Evolutionary conservation across 495 filamentous ascomycete genomes (phyloP).

Genomic region (Oleoguttula mirabilis): DNA sequence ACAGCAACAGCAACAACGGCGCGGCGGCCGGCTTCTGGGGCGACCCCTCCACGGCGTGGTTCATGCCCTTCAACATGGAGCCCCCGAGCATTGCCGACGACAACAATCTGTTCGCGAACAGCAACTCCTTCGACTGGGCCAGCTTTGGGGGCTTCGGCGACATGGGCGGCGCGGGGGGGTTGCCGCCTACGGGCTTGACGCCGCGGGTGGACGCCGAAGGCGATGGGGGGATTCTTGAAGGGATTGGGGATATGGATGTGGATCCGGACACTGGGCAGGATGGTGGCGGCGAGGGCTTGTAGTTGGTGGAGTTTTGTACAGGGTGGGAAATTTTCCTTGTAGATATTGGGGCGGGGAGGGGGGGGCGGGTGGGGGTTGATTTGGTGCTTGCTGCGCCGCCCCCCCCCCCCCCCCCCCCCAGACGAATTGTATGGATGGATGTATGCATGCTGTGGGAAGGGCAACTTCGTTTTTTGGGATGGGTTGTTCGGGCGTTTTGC

Average conservation of each 20-base stretch:
- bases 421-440: no score
- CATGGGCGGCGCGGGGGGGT: neutral
- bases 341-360: no score
- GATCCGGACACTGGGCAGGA: no score
- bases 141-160: constrained; percentile 11
- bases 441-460: no score
- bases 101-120: constrained; percentile 12
- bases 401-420: no score
- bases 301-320: no score
- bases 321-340: no score
- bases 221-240: neutral
- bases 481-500: no score
- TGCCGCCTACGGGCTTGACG: constrained; percentile 12
- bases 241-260: neutral
- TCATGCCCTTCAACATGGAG: constrained; percentile 88
- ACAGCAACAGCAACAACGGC: neutral
- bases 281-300: no score
- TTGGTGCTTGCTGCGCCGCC: no score
- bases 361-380: no score
- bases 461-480: no score
- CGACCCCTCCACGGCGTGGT: constrained; percentile 61
- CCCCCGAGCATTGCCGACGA: constrained; percentile 51
- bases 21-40: constrained; percentile 6
- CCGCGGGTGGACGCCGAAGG: neutral
- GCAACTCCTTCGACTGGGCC: constrained; percentile 8